Conservation (phyloP, 176 grass and related monocot species). For the Rhynchospora breviuscula region DNA sequence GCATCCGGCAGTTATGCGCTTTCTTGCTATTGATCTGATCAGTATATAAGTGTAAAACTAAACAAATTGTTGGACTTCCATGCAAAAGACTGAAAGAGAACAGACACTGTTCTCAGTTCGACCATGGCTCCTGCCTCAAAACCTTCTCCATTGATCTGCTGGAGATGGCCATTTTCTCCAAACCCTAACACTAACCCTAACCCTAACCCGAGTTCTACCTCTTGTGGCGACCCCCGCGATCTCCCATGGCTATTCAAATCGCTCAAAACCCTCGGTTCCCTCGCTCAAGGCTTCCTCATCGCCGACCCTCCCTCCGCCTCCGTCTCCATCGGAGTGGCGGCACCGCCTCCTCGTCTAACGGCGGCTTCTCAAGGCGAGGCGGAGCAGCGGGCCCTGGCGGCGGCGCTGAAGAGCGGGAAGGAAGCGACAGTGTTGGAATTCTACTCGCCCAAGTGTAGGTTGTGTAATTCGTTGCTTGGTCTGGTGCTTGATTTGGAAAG, state of each 20-base stretch:
- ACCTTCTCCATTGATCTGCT: conserved; percentile 54
- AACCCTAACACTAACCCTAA: conserved; percentile 10
- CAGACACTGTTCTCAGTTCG: not conserved
- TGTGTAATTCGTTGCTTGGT: conserved; percentile 67
- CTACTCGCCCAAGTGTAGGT: conserved; percentile 74
- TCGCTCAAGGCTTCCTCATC: conserved; percentile 71
- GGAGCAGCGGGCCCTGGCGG: conserved; percentile 68
- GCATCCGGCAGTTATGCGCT: too few species aligned
- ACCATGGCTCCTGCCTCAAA: conserved; percentile 41
- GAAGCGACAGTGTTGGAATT: conserved; percentile 77
- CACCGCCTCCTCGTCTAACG: not conserved
- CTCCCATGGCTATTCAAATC: conserved; percentile 82
- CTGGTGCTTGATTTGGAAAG: conserved; percentile 55
- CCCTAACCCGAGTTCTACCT: conserved; percentile 16
- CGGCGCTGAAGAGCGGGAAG: conserved; percentile 54
- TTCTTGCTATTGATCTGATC: too few species aligned
- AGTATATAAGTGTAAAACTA: too few species aligned
- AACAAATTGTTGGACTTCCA: too few species aligned
- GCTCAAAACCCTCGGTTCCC: conserved; percentile 44
- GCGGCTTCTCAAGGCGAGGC: conserved; percentile 46
- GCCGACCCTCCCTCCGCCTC: conserved; percentile 28
- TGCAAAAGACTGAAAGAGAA: not conserved
- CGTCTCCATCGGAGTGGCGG: not conserved
- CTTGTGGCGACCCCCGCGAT: conserved; percentile 53
- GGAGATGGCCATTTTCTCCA: conserved; percentile 64